These are phyloP conservation scores for Pyrenophora seminiperda DNA, from an alignment of 2,329 filamentous ascomycete species.

Conservation along the genomic window DNA sequence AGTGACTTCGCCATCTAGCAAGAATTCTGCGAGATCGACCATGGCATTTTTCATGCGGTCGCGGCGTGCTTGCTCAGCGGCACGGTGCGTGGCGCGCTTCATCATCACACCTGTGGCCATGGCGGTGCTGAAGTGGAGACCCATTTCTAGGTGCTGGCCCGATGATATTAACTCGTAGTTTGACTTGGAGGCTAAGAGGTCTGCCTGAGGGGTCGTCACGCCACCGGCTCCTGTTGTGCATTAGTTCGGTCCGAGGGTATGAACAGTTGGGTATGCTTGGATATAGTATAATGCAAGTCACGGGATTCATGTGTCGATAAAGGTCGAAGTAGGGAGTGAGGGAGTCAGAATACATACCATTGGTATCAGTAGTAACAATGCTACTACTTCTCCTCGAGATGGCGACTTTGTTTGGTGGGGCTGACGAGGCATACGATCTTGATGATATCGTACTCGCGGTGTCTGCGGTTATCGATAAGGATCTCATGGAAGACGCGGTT, in stretches of 20 bases:
- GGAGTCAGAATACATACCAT: slow-evolving; percentile 18
- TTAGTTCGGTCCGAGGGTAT: background rate
- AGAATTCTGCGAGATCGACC: slow-evolving; percentile 37
- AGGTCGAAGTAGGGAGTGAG: background rate
- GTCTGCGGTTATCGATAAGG: slow-evolving; percentile 27
- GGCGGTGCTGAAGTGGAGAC: slow-evolving; percentile 39
- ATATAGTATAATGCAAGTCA: slow-evolving; percentile 2
- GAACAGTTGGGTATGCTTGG: background rate
- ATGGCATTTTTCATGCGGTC: slow-evolving; percentile 42
- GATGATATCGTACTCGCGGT: slow-evolving; percentile 34
- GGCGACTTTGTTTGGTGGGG: slow-evolving; percentile 30
- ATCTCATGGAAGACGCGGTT: slow-evolving; percentile 24
- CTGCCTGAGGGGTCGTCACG: slow-evolving; percentile 35
- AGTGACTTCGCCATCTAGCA: slow-evolving; percentile 39
- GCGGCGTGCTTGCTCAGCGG: slow-evolving; percentile 40
- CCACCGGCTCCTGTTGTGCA: slow-evolving; percentile 25
- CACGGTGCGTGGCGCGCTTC: slow-evolving; percentile 40
- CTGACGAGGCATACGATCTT: slow-evolving; percentile 31
- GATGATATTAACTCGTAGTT: slow-evolving; percentile 40
- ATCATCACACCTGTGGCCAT: slow-evolving; percentile 43
- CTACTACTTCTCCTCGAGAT: slow-evolving; percentile 30
- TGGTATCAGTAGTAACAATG: slow-evolving; percentile 29
- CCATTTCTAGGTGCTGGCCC: slow-evolving; percentile 40
- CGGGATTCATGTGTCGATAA: background rate
- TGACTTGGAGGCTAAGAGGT: slow-evolving; percentile 36